phyloP scores from a whole-genome alignment of 768 basidiomycete species.

The Pleurotus ostreatus region DNA sequence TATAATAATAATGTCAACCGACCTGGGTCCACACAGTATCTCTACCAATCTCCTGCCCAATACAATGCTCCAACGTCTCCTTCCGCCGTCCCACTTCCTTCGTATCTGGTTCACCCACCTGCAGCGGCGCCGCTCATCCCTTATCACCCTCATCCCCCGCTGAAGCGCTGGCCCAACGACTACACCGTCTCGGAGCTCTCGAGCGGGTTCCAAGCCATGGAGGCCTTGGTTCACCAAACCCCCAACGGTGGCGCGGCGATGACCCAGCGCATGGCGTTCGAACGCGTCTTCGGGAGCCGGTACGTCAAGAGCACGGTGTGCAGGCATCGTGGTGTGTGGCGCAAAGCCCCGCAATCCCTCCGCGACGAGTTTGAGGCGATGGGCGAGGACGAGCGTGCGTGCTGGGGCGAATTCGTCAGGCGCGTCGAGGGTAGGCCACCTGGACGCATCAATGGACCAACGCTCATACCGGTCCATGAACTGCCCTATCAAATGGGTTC shows the following conservation, averaged over 20 bases:
- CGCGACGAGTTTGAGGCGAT: constrained; percentile 50
- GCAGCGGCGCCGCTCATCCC: constrained; percentile 28
- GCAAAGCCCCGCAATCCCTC: constrained; percentile 45
- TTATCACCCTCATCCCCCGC: constrained; percentile 56
- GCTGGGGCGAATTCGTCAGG: constrained; percentile 69
- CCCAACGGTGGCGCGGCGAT: constrained; percentile 23
- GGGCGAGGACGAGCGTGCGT: constrained; percentile 52
- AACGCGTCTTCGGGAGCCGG: constrained; percentile 64
- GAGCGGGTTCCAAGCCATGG: constrained; percentile 48
- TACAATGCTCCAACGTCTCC: constrained; percentile 2
- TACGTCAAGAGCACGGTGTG: constrained; percentile 76
- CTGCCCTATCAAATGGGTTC: constrained; percentile 3
- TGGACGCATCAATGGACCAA: constrained; percentile 4
- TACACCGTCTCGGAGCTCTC: constrained; percentile 67
- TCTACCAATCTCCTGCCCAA: not conserved
- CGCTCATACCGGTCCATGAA: constrained; percentile 9
- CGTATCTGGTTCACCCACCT: constrained; percentile 23
- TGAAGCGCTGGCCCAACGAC: constrained; percentile 77
- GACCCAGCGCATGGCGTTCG: constrained; percentile 65
- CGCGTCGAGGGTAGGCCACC: constrained; percentile 50
- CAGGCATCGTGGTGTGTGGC: constrained; percentile 66
- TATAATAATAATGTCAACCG: constrained; percentile 8
- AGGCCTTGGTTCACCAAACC: constrained; percentile 32
- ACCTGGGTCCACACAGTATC: constrained; percentile 10
- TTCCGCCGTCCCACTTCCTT: constrained; percentile 14